A percentile compares a stretch with the other conserved stretches of the same genome.
Conservation (phyloP, 140 eudicot species). For the Bidens hawaiensis region DNA sequence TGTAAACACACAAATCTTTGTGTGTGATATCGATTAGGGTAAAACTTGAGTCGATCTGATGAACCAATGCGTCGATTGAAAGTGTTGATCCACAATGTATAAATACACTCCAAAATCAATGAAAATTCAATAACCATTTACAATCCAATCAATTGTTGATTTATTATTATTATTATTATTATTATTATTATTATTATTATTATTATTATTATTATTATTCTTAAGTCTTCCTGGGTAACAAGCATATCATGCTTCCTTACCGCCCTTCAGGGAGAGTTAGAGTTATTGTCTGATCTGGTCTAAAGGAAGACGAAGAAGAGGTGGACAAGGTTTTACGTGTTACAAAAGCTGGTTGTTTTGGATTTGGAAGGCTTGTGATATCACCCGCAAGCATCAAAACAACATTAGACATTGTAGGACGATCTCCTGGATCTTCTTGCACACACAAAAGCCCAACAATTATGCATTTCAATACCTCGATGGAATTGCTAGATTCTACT, state of each 20-base stretch:
- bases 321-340: conserved; percentile 22
- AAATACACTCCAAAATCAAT: too few relatives aligned
- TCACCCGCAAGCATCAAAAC: conserved; percentile 43
- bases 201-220: too few relatives aligned
- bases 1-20: too few relatives aligned
- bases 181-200: too few relatives aligned
- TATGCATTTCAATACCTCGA: conserved; percentile 45
- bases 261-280: conserved; percentile 26
- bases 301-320: conserved; percentile 25
- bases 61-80: too few relatives aligned
- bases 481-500: conserved; percentile 28
- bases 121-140: too few relatives aligned
- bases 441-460: conserved; percentile 44
- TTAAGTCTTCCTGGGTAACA: too few relatives aligned
- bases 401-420: conserved; percentile 52
- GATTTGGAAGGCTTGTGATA: conserved; percentile 29
- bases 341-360: conserved; percentile 45
- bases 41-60: too few relatives aligned
- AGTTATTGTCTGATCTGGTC: conserved; percentile 32
- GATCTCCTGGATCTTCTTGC: conserved; percentile 54
- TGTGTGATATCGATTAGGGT: too few relatives aligned
- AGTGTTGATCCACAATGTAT: too few relatives aligned
- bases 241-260: conserved; percentile 1
- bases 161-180: too few relatives aligned
- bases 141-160: too few relatives aligned